Evolutionary conservation across 2,329 filamentous ascomycete species (phyloP), one percentile per base, ranked within the genome.

Genomic region (Emericellopsis cladophorae): DNA sequence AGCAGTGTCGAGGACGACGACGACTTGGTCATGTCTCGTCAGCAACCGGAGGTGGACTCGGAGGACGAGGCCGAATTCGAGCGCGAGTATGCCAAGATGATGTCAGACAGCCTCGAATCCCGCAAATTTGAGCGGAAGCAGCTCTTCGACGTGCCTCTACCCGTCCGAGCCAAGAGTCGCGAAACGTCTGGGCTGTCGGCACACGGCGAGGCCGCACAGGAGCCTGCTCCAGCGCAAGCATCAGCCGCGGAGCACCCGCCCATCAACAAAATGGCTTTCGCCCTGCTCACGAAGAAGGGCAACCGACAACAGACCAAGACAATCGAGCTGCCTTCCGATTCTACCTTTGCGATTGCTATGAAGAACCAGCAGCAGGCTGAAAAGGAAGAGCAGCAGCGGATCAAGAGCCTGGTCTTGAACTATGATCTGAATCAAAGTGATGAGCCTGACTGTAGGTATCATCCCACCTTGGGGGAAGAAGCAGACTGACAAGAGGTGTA

Each of bases 11-110:
- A 85, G 45, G 88, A 95, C 47, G 89, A 96, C 57, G 79, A 84
- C 21, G 94, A 96, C 49, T 76, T 95, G 35, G 90, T 98, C 37
- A 29, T 29, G 26, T 93, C 87, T 36, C 80, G 89, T 45, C 82
- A 90, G 54, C 85, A 95, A 58, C 87, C 95, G 56, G 77, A 90
- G 51, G 74, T 89, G 42, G 89, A 98, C 49, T 89, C 90, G 0
- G 89, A 95, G 62, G 87, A 83, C 33, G 92, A 98, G 54, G 92
- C 90, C 7, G 92, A 98, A 34, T 98, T 98, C 57, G 93, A 98
- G 56, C 85, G 90, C 51, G 92, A 96, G 61, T 92, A 95, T 59
- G 89, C 92, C 31, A 95, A 94, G 61, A 84, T 98, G 77, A 96
- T 98, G 90, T 77, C 89, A 39, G 92, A 98, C 60, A 95, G 90